Base-by-base conservation (phyloP, 306 rosid species). In the Quillaja saponaria region DNA sequence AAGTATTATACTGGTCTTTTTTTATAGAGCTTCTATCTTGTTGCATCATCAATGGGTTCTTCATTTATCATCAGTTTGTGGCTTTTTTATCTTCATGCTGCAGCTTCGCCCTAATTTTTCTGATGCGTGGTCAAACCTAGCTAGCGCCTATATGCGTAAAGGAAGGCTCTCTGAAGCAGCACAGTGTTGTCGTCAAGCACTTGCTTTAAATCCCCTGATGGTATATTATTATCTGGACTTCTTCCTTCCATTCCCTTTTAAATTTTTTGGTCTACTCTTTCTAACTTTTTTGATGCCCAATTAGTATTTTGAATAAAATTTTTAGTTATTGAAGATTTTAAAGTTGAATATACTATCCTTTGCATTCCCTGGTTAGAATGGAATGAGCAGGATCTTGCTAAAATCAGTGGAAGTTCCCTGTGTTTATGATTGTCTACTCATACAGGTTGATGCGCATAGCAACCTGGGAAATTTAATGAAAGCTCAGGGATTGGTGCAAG, bases 161-260 rank as follows among this genome's bases (percentile, higher is more conserved):
- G 99, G 97, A 63, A 83, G 96, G 66, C 94, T 83, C 58, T 80
- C 74, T 13, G 99, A 94, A 82, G 99, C 99, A 12, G 96, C 96
- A 7, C 99, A 90, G 59, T 94, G 97, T 68, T 94, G 99, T 66
- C 99, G 91, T 64, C 99, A 94, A 78, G 99, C 99, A 62, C 96
- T 94, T 68, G 85, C 94, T 5, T 73, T 94, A 46, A 94, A 94
- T 77, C 99, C 99, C 71, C 74, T 64, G 66, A 80, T 94, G 96
- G 99, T 90, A 83, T 19, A 83, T 19, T 66, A 25, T 50, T 18
- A 25, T 25, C 4, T 25, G 31, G 31, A 2, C 4, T 25, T 25
- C 31, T 25, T 4, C 31, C 38, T 41, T 46, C 45, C 13, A 7
- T 49, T 18, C 37, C 16, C 19, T 13, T 52, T 55, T 49, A 34